phyloP scores from a whole-genome alignment of 2,329 filamentous ascomycete species.

The Lachnellula arida region DNA sequence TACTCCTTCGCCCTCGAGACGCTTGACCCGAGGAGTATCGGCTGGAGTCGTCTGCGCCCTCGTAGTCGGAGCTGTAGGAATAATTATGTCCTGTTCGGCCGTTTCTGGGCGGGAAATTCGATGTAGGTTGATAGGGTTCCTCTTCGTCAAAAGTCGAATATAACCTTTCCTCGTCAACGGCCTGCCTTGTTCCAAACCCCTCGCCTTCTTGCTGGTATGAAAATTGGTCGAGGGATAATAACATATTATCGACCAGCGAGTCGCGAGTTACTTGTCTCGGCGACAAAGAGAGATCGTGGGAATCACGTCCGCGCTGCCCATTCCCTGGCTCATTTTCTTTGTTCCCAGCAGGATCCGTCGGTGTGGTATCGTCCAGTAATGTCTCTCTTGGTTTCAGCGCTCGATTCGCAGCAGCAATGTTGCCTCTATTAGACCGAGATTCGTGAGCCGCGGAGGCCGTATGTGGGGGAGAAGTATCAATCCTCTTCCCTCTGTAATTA shows the following conservation, averaged over 20 bases:
- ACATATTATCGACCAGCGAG: conserved; percentile 93
- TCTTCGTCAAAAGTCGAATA: conserved; percentile 27
- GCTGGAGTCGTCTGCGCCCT: conserved; percentile 50
- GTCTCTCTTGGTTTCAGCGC: conserved; percentile 30
- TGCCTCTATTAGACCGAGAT: conserved; percentile 17
- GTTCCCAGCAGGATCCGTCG: conserved; percentile 24
- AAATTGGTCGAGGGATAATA: conserved; percentile 85
- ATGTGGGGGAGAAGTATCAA: conserved; percentile 24
- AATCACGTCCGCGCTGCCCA: conserved; percentile 23
- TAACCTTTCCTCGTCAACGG: conserved; percentile 25
- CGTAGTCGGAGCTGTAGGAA: conserved; percentile 59
- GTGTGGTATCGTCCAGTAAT: conserved; percentile 34
- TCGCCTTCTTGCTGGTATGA: conserved; percentile 45
- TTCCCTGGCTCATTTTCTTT: conserved; percentile 22
- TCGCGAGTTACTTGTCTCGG: conserved; percentile 74
- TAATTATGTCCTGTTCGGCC: conserved; percentile 38
- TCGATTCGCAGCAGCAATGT: conserved; percentile 23
- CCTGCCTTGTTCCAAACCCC: conserved; percentile 20
- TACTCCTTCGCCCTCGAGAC: conserved; percentile 64
- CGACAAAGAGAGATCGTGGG: conserved; percentile 78
- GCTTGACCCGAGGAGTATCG: conserved; percentile 45
- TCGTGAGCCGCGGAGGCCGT: conserved; percentile 22
- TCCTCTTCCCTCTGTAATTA: conserved; percentile 24
- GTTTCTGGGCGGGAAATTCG: conserved; percentile 23
- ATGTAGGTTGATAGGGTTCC: conserved; percentile 12